A percentile compares a stretch with the other conserved stretches of the same genome.
Conservation (phyloP, 2,329 filamentous ascomycete genomes). For the Myriosclerotinia curreyana region DNA sequence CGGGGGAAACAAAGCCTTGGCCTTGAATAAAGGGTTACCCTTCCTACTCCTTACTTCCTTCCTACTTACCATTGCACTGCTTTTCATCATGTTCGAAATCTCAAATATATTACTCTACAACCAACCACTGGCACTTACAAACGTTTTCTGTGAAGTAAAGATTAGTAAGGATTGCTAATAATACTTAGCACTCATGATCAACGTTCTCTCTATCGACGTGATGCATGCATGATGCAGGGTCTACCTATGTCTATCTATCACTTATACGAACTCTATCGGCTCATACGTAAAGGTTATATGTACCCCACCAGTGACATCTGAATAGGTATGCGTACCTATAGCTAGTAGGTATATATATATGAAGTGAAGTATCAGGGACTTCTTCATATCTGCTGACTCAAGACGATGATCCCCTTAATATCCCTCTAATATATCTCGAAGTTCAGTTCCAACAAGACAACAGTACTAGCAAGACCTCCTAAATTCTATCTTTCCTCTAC, state of each 20-base stretch:
- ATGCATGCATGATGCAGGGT: conserved; percentile 7
- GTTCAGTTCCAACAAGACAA: not conserved
- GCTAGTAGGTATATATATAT: no score
- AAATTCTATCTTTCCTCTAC: not conserved
- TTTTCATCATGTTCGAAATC: no score
- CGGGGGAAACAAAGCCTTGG: conserved; percentile 3
- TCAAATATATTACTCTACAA: no score
- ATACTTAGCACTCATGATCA: not conserved
- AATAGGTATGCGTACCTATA: no score
- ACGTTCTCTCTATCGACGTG: not conserved
- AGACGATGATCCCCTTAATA: not conserved
- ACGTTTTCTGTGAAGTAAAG: no score
- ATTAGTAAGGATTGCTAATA: not conserved
- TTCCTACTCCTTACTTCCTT: no score
- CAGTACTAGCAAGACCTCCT: not conserved
- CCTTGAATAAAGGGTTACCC: no score
- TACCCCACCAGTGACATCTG: conserved; percentile 6
- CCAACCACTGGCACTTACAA: no score
- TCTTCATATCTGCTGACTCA: not conserved
- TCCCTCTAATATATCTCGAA: not conserved
- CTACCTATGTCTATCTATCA: no score
- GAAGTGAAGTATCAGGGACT: not conserved
- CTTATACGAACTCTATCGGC: not conserved
- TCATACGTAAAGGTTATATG: not conserved
- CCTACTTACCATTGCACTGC: no score